A percentile compares a stretch with the other conserved stretches of the same genome.
These are phyloP conservation scores for Carex scoparia DNA, from an alignment of 176 grass and related monocot genomes.

Conservation along the genomic window DNA sequence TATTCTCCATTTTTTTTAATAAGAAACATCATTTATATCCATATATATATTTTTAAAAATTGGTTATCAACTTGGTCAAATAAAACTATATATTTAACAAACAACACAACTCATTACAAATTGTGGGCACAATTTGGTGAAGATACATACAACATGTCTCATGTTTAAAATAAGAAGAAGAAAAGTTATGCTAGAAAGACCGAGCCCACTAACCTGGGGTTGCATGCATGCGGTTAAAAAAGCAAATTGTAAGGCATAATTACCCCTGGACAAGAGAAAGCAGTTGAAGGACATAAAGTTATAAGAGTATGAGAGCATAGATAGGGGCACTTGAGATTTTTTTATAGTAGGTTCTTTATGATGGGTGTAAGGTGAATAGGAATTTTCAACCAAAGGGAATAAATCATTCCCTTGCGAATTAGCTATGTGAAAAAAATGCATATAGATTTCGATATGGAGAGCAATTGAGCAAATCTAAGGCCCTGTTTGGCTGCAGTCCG, in stretches of 20 bases:
- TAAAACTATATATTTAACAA: not conserved
- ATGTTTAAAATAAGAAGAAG: not conserved
- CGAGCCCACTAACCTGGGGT: slow-evolving; percentile 25
- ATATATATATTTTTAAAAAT: no score
- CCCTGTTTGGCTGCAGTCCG: no score
- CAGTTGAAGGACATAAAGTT: slow-evolving; percentile 18
- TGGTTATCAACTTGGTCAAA: no score
- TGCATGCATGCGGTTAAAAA: slow-evolving; percentile 42
- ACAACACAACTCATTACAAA: not conserved
- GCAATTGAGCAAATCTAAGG: no score
- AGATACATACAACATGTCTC: not conserved
- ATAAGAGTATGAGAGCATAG: not conserved
- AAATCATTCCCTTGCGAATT: no score
- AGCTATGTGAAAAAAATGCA: no score
- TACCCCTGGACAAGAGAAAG: slow-evolving; percentile 12
- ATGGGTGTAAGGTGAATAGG: not conserved
- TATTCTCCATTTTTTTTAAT: no score
- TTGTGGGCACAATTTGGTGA: not conserved
- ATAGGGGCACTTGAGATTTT: slow-evolving; percentile 5
- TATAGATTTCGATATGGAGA: no score
- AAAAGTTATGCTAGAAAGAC: slow-evolving; percentile 18
- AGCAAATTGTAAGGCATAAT: slow-evolving; percentile 19
- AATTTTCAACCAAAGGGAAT: not conserved
- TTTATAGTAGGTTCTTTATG: not conserved
- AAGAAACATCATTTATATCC: no score